Percentiles rank a stretch among this genome's conserved stretches.
phyloP scores from a whole-genome alignment of 345 rosid genomes.

The Firmiana major region DNA sequence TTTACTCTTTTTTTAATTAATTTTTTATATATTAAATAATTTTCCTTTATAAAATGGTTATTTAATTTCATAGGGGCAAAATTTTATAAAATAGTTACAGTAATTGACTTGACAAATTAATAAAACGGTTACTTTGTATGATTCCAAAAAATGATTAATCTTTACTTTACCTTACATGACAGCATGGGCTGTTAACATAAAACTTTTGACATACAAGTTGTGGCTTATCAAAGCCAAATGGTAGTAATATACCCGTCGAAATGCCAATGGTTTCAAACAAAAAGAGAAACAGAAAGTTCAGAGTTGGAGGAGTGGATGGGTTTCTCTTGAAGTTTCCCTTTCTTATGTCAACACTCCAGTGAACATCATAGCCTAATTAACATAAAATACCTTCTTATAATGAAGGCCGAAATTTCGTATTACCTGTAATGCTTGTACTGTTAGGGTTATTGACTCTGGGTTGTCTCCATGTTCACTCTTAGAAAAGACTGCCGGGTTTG shows the following conservation, averaged over 20 bases:
- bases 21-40: too few relatives aligned
- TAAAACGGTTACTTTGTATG: too few relatives aligned
- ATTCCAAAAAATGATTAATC: background rate
- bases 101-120: too few relatives aligned
- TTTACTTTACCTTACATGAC: too few relatives aligned
- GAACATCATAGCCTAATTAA: background rate
- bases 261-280: background rate
- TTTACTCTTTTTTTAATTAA: too few relatives aligned
- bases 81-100: too few relatives aligned
- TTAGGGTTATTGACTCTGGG: background rate
- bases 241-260: background rate
- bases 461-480: slow-evolving; percentile 15
- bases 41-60: too few relatives aligned
- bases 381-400: background rate
- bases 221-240: background rate
- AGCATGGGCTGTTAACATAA: too few relatives aligned
- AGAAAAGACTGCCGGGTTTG: slow-evolving; percentile 9
- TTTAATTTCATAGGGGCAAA: too few relatives aligned
- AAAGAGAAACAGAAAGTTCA: background rate
- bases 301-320: background rate
- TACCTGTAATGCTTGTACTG: slow-evolving; percentile 1
- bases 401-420: background rate
- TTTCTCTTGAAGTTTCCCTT: background rate
- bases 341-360: background rate
- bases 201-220: too few relatives aligned